Evolutionary conservation across 2,329 filamentous ascomycete species (phyloP).

Genomic region (Alternaria viburni): DNA sequence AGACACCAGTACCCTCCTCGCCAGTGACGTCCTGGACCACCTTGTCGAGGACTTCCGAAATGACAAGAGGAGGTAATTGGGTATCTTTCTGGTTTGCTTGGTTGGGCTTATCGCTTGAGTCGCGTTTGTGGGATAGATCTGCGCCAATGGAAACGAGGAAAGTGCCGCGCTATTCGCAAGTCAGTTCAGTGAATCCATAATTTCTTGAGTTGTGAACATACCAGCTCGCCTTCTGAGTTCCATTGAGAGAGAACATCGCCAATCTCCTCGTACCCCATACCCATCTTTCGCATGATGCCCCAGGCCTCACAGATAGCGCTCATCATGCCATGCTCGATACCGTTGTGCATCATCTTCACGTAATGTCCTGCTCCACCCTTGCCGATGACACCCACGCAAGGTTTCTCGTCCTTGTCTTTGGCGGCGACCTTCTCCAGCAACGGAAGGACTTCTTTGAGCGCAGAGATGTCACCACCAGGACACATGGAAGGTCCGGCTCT

Average conservation of each 20-base stretch:
- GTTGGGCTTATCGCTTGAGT: constrained; percentile 26
- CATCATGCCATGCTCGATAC: constrained; percentile 76
- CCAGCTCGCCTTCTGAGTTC: constrained; percentile 65
- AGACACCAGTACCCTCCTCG: constrained; percentile 71
- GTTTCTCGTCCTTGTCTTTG: constrained; percentile 64
- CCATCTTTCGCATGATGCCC: constrained; percentile 66
- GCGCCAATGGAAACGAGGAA: constrained; percentile 69
- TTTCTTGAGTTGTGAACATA: constrained; percentile 26
- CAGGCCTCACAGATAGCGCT: constrained; percentile 69
- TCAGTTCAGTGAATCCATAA: not conserved
- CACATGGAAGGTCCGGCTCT: constrained; percentile 71
- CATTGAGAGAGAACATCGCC: constrained; percentile 65
- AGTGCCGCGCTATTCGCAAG: constrained; percentile 53
- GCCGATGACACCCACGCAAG: constrained; percentile 67
- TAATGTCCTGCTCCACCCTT: constrained; percentile 71
- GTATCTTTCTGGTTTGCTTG: constrained; percentile 21
- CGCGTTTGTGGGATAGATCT: constrained; percentile 64
- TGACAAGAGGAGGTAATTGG: constrained; percentile 52
- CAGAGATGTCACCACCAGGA: constrained; percentile 65
- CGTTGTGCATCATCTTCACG: constrained; percentile 79
- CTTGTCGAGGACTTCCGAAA: constrained; percentile 70
- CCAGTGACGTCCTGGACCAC: constrained; percentile 73
- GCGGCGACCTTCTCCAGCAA: constrained; percentile 67
- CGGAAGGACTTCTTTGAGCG: constrained; percentile 65
- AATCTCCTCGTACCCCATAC: constrained; percentile 66